Base-by-base conservation (phyloP, 2,329 filamentous ascomycete species). In the Fusarium staphyleae region DNA sequence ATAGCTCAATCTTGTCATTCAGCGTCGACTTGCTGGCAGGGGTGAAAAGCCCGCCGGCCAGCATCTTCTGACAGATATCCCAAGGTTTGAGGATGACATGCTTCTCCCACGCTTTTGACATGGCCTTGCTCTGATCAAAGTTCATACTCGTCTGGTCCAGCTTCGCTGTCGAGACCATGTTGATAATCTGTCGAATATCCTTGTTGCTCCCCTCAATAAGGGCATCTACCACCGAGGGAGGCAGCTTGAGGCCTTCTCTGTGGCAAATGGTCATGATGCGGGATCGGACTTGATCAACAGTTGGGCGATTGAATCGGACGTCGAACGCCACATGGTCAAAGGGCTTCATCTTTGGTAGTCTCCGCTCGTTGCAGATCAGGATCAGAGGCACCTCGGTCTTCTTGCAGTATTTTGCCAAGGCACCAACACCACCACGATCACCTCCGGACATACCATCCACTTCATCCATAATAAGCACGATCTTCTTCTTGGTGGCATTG, bases 51-150 rank as follows among this genome's bases (percentile, higher is more conserved):
- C 91, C 91, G 4, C 91, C 88, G 19, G 85, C 91, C 5, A 99
- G 84, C 70, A 99, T 91, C 77, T 97, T 97, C 70, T 89, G 85
- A 57, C 91, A 93, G 67, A 99, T 99, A 69, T 99, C 95, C 95
- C 95, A 99, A 0, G 95, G 95, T 75, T 98, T 98, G 49, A 99
- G 78, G 12, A 99, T 86, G 30, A 98, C 87, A 70, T 98, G 93
- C 76, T 99, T 99, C 78, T 99, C 91, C 95, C 95, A 99, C 2
- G 91, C 89, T 75, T 97, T 97, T 5, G 91, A 91, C 93, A 99
- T 97, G 48, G 89, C 81, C 74, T 96, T 96, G 69, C 90, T 87
- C 70, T 96, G 82, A 66, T 96, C 89, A 66, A 86, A 98, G 68
- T 88, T 85, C 83, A 98, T 89, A 12, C 83, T 83, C 15, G 81